Evolutionary conservation across 2,329 filamentous ascomycete genomes (phyloP).

Genomic region (Penicillium paneum): DNA sequence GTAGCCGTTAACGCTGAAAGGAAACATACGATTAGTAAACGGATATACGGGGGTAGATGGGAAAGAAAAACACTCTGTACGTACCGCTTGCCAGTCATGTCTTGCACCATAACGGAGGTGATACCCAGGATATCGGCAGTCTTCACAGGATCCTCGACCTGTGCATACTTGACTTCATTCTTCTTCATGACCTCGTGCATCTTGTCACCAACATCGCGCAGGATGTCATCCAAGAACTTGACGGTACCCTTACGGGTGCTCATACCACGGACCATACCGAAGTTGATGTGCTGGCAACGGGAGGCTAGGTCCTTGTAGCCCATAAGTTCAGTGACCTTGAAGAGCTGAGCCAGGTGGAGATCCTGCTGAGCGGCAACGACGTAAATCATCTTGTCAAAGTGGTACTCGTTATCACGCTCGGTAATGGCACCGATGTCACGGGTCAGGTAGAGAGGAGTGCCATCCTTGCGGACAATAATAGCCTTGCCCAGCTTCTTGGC

Average conservation of each 20-base stretch:
- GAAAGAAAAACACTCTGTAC: conserved; percentile 20
- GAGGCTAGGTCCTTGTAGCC: conserved; percentile 58
- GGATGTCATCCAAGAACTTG: conserved; percentile 70
- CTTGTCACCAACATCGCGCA: conserved; percentile 78
- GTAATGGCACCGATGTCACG: conserved; percentile 66
- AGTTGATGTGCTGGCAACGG: conserved; percentile 62
- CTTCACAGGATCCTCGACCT: conserved; percentile 77
- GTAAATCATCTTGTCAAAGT: conserved; percentile 68
- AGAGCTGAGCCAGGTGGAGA: conserved; percentile 61
- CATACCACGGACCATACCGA: conserved; percentile 66
- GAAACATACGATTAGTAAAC: conserved; percentile 41
- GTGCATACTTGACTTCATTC: conserved; percentile 85
- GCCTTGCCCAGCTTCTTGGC: conserved; percentile 66
- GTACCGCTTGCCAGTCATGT: conserved; percentile 91
- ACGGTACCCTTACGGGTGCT: conserved; percentile 66
- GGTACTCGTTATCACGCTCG: conserved; percentile 60
- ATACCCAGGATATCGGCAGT: conserved; percentile 89
- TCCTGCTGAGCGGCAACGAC: conserved; percentile 64
- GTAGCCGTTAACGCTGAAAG: conserved; percentile 59
- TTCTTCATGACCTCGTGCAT: conserved; percentile 98
- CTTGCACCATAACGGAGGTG: conserved; percentile 94
- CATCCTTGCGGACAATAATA: conserved; percentile 64
- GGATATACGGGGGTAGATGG: conserved; percentile 31
- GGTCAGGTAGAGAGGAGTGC: conserved; percentile 66
- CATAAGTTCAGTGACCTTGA: conserved; percentile 63